A percentile compares a stretch with the other conserved stretches of the same genome.
Evolutionary conservation across 768 basidiomycete species (phyloP).

Genomic region (Rhodosporidiobolus odoratus): DNA sequence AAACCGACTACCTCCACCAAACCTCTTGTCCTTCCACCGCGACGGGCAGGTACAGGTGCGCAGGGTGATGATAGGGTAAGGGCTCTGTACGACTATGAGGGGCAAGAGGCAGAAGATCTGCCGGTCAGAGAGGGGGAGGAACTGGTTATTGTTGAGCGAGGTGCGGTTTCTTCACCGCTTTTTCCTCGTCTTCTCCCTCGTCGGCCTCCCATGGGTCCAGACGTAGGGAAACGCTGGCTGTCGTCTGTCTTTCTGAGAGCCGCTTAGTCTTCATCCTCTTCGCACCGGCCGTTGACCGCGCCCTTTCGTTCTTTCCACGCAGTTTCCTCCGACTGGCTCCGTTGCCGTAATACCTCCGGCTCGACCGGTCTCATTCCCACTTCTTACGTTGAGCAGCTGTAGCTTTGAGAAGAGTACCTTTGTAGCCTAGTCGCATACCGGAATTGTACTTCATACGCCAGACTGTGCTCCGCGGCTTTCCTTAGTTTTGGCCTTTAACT

Average conservation of each 20-base stretch:
- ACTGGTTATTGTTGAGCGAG: constrained; percentile 10
- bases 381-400: neutral
- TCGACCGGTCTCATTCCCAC: neutral
- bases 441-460: neutral
- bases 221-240: too few relatives aligned
- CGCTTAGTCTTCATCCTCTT: too few relatives aligned
- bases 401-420: too few relatives aligned
- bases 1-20: neutral
- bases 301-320: neutral
- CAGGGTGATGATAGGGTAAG: neutral
- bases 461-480: too few relatives aligned
- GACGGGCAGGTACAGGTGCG: neutral
- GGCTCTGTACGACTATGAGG: constrained; percentile 26
- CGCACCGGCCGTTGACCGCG: too few relatives aligned
- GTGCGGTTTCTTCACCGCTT: neutral
- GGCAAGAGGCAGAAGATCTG: constrained; percentile 12
- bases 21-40: constrained; percentile 9
- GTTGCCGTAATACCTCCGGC: neutral
- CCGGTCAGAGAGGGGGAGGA: constrained; percentile 16
- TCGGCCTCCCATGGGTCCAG: too few relatives aligned
- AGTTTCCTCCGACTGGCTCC: constrained; percentile 7
- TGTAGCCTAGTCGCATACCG: too few relatives aligned
- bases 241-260: too few relatives aligned
- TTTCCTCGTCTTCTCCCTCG: neutral
- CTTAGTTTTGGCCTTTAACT: too few relatives aligned